A percentile compares a stretch with the other conserved stretches of the same genome.
These are phyloP conservation scores for Irpex lacteus DNA, from an alignment of 1,284 basidiomycete species.

Conservation along the genomic window DNA sequence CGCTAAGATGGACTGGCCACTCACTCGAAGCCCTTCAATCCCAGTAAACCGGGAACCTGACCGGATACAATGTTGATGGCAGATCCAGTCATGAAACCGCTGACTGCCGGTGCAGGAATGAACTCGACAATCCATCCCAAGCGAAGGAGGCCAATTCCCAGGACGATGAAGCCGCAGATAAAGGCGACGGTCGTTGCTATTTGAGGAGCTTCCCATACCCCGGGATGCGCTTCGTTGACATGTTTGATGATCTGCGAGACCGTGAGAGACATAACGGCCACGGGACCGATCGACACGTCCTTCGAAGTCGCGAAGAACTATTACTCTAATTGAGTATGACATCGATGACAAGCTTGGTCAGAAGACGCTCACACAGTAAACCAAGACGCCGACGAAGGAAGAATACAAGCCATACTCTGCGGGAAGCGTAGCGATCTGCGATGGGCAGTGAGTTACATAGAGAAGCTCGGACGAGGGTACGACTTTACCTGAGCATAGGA, in stretches of 20 bases:
- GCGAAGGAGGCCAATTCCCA: constrained; percentile 85
- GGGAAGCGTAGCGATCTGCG: constrained; percentile 76
- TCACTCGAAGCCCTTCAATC: constrained; percentile 77
- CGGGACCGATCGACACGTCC: constrained; percentile 92
- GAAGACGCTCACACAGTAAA: constrained; percentile 62
- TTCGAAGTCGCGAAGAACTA: constrained; percentile 93
- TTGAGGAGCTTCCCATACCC: constrained; percentile 57
- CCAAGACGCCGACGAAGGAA: constrained; percentile 87
- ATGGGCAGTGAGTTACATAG: constrained; percentile 23
- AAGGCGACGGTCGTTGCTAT: constrained; percentile 88
- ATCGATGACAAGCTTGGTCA: constrained; percentile 13
- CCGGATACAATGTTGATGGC: constrained; percentile 84
- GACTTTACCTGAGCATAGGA: constrained; percentile 65
- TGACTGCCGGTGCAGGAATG: constrained; percentile 87
- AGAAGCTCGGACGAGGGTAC: not conserved
- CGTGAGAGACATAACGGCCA: constrained; percentile 94
- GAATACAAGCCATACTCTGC: constrained; percentile 93
- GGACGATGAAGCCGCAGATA: constrained; percentile 89
- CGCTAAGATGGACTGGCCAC: constrained; percentile 25
- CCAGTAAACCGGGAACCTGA: constrained; percentile 84
- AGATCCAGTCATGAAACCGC: constrained; percentile 91
- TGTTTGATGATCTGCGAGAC: constrained; percentile 76
- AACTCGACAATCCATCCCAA: constrained; percentile 96
- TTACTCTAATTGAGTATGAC: not conserved
- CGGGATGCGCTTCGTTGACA: constrained; percentile 51